Percentiles rank a stretch among this genome's conserved stretches.
Evolutionary conservation across 805 yeast genomes (phyloP).

Genomic region (Metschnikowia drakensbergensis): DNA sequence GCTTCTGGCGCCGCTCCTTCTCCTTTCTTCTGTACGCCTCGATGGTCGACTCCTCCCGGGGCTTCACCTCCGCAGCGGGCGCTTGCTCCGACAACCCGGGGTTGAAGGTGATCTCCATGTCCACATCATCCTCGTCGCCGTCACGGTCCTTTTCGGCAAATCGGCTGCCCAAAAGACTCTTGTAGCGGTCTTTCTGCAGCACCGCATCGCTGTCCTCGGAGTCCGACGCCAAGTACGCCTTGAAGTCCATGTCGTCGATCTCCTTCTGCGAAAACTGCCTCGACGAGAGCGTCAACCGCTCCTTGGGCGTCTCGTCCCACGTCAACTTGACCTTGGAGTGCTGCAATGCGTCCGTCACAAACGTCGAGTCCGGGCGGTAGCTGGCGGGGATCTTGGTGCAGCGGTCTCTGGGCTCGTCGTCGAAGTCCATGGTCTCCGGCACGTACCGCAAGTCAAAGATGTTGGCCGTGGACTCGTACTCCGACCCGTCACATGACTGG

Average conservation of each 20-base stretch:
- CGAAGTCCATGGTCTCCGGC: conserved; percentile 90
- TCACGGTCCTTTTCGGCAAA: conserved; percentile 34
- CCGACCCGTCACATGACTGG: conserved; percentile 88
- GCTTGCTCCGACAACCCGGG: conserved; percentile 60
- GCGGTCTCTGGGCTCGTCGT: conserved; percentile 67
- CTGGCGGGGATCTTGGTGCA: conserved; percentile 70
- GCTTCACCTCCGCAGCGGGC: conserved; percentile 28
- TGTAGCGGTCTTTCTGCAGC: conserved; percentile 54
- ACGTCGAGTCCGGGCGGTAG: conserved; percentile 70
- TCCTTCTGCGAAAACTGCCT: conserved; percentile 86
- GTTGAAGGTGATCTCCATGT: conserved; percentile 93
- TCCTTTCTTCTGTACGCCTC: conserved; percentile 82
- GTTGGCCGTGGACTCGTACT: conserved; percentile 93
- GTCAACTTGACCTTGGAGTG: conserved; percentile 94
- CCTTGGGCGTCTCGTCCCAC: conserved; percentile 98
- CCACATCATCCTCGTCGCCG: conserved; percentile 60
- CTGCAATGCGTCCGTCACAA: conserved; percentile 92
- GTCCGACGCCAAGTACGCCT: conserved; percentile 79
- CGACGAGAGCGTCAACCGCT: conserved; percentile 69
- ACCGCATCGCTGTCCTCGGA: conserved; percentile 37
- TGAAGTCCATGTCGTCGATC: conserved; percentile 84
- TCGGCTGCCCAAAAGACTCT: conserved; percentile 49
- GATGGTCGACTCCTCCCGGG: conserved; percentile 63
- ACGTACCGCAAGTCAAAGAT: conserved; percentile 87
- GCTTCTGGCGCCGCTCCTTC: conserved; percentile 83